Evolutionary conservation across 2,329 filamentous ascomycete species (phyloP), one percentile per base, ranked within the genome.

Genomic region (Boeremia lycopersici): DNA sequence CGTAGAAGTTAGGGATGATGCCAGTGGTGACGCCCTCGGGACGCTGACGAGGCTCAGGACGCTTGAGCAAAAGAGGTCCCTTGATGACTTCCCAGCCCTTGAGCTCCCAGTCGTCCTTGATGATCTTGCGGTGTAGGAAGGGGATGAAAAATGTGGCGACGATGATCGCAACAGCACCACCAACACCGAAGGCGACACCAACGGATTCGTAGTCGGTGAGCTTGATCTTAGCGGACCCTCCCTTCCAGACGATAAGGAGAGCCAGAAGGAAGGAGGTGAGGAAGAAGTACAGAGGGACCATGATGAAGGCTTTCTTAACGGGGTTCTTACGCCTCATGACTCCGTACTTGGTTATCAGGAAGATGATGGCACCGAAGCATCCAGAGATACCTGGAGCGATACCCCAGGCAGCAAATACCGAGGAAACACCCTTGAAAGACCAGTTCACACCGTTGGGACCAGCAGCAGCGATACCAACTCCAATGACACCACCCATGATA

Each of bases 31-130:
- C 53, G 31, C 78, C 74, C 6, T 74, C 77, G 0, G 83, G 82
- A 1, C 77, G 64, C 17, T 73, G 69, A 17, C 70, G 63, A 26
- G 71, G 70, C 43, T 72, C 71, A n/a, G 70, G 71, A 19, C 74
- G 77, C 42, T 63, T 68, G 44, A 84, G 78, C 4, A 86, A 78
- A 0, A 85, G 69, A 25, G 82, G 84, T 0, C 84, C 85, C 13
- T 79, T 70, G 55, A 79, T 61, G 51, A 86, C 75, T 56, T 86
- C 78, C 68, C 78, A 86, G 70, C 78, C 72, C 59, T 80, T 80
- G 55, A 89, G 74, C 64, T 84, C 73, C 82, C 84, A 82, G 74
- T 89, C 85, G 60, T 87, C 79, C 72, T 81, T 74, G 71, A 88
- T 73, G 61, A 89, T 77, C 39, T 82, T 77, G 51, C 82, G 79